A percentile compares a stretch with the other conserved stretches of the same genome.
phyloP scores from a whole-genome alignment of 306 rosid species.

The Trifolium subterraneum region DNA sequence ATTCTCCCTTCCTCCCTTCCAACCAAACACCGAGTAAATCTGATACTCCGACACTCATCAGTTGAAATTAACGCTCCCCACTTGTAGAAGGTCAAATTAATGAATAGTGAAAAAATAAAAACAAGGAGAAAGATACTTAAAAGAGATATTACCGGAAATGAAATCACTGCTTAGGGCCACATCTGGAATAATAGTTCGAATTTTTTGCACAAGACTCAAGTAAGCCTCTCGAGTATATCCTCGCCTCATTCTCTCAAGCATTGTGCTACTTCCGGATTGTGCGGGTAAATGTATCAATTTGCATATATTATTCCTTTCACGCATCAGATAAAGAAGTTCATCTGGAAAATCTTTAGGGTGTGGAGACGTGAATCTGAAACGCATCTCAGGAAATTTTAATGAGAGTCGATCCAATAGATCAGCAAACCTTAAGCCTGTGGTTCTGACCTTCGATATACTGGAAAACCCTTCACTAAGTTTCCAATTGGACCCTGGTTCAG shows the following conservation, averaged over 20 bases:
- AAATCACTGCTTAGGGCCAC: conserved; percentile 94
- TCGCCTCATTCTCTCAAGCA: conserved; percentile 93
- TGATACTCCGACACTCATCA: neutral
- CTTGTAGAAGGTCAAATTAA: conserved; percentile 29
- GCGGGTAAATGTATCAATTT: conserved; percentile 89
- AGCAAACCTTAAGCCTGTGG: conserved; percentile 87
- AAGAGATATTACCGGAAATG: conserved; percentile 72
- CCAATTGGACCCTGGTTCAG: conserved; percentile 78
- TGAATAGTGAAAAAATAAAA: conserved; percentile 9
- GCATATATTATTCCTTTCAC: conserved; percentile 86
- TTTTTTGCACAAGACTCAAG: conserved; percentile 87
- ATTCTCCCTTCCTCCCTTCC: neutral
- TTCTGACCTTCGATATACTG: conserved; percentile 73
- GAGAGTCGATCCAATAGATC: conserved; percentile 90
- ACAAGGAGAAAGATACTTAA: conserved; percentile 11
- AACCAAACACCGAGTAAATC: conserved; percentile 5
- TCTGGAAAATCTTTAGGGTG: conserved; percentile 98
- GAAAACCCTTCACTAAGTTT: conserved; percentile 90
- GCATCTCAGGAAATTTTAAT: conserved; percentile 87
- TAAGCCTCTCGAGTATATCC: conserved; percentile 95
- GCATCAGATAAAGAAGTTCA: conserved; percentile 85
- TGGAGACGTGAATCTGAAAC: conserved; percentile 97
- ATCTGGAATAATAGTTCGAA: conserved; percentile 78
- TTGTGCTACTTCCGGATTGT: conserved; percentile 74
- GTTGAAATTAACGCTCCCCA: conserved; percentile 30